Conservation (phyloP, 2,329 filamentous ascomycete species). For the Fusarium setosum region DNA sequence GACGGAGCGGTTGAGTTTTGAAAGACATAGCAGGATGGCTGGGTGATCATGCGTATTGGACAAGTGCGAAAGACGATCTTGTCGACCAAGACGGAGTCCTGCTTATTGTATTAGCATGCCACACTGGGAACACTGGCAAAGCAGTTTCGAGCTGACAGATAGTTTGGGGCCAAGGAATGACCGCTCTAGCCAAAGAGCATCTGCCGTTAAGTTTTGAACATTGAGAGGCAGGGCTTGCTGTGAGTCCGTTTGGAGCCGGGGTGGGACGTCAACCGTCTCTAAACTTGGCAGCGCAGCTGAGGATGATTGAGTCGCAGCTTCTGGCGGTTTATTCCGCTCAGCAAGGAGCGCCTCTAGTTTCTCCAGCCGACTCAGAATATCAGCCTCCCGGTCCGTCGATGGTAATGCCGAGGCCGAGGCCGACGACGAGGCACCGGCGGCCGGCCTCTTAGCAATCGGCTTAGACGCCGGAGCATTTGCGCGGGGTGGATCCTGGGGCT, state of each 20-base stretch:
- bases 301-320: background rate
- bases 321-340: conserved; percentile 28
- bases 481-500: conserved; percentile 38
- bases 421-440: background rate
- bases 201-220: conserved; percentile 48
- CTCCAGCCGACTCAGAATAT: conserved; percentile 40
- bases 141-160: conserved; percentile 38
- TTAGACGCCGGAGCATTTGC: conserved; percentile 20
- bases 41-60: conserved; percentile 47
- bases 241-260: conserved; percentile 4
- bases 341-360: conserved; percentile 43
- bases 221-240: conserved; percentile 41
- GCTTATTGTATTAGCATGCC: background rate
- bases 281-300: conserved; percentile 12
- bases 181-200: conserved; percentile 49
- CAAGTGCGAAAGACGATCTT: conserved; percentile 48
- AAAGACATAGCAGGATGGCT: conserved; percentile 47
- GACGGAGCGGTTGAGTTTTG: conserved; percentile 40
- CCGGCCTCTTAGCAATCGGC: conserved; percentile 14
- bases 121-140: background rate
- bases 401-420: no score
- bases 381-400: conserved; percentile 17
- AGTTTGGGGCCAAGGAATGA: conserved; percentile 45
- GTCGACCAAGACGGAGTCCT: conserved; percentile 47
- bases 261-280: conserved; percentile 3